These are phyloP conservation scores for Candida fluviatilis DNA, from an alignment of 805 yeast species.

Conservation along the genomic window DNA sequence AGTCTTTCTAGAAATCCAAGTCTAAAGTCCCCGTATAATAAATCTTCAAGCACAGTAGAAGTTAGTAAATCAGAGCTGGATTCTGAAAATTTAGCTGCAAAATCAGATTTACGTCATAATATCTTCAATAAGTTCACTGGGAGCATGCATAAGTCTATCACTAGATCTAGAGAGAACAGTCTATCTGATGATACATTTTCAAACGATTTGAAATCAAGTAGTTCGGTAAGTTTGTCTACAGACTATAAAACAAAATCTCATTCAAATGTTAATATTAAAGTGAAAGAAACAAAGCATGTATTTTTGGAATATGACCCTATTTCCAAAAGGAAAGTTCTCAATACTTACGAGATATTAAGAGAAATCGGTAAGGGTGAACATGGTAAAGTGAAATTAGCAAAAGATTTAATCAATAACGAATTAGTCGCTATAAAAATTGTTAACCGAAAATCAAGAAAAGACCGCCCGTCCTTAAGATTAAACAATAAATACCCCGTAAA, in stretches of 20 bases:
- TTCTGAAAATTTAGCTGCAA: slow-evolving; percentile 5
- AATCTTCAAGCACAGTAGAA: slow-evolving; percentile 3
- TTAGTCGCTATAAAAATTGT: slow-evolving; percentile 93
- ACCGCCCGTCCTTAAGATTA: slow-evolving; percentile 28
- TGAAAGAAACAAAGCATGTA: slow-evolving; percentile 80
- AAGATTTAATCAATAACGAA: slow-evolving; percentile 57
- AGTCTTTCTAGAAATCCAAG: not conserved
- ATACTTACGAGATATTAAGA: slow-evolving; percentile 81
- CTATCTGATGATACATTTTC: slow-evolving; percentile 5
- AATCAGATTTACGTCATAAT: slow-evolving; percentile 15
- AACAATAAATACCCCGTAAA: slow-evolving; percentile 21
- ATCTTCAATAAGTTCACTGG: slow-evolving; percentile 31
- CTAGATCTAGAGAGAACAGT: slow-evolving; percentile 13
- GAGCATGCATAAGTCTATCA: slow-evolving; percentile 21
- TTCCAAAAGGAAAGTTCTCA: slow-evolving; percentile 72
- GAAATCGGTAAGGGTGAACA: slow-evolving; percentile 97
- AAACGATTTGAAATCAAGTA: slow-evolving; percentile 5
- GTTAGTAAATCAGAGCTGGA: slow-evolving; percentile 1
- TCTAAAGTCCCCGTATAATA: slow-evolving; percentile 2
- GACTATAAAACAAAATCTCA: slow-evolving; percentile 2
- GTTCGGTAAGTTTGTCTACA: not conserved
- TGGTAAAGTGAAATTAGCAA: slow-evolving; percentile 94
- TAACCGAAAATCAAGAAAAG: slow-evolving; percentile 53
- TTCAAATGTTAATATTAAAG: slow-evolving; percentile 26
- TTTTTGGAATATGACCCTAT: slow-evolving; percentile 86